Conservation (phyloP, 1,284 basidiomycete genomes). For the Cutaneotrichosporon arboriforme region DNA sequence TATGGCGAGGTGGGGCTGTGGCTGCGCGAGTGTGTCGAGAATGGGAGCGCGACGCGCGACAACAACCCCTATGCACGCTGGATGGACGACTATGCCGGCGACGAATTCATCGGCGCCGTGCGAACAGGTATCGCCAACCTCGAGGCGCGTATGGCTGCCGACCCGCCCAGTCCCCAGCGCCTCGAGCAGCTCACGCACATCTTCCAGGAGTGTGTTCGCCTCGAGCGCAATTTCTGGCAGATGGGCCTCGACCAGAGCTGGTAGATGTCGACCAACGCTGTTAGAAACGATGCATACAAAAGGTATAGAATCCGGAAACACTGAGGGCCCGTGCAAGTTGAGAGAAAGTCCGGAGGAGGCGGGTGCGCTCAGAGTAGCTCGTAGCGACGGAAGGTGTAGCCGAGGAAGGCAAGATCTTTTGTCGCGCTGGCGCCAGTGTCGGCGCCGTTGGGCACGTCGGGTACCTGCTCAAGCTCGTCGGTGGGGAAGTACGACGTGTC, state of each 20-base stretch:
- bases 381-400: slow-evolving; percentile 56
- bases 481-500: slow-evolving; percentile 91
- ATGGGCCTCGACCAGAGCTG: slow-evolving; percentile 33
- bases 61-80: slow-evolving; percentile 67
- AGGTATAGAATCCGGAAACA: neutral
- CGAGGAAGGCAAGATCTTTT: slow-evolving; percentile 85
- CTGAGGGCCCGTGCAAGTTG: neutral
- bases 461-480: slow-evolving; percentile 82
- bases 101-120: slow-evolving; percentile 66
- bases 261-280: slow-evolving; percentile 1
- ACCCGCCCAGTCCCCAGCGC: slow-evolving; percentile 61
- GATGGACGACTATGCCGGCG: slow-evolving; percentile 76
- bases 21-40: slow-evolving; percentile 58
- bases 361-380: slow-evolving; percentile 37
- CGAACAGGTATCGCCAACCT: slow-evolving; percentile 62
- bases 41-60: slow-evolving; percentile 55
- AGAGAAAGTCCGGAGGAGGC: neutral
- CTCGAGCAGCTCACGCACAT: slow-evolving; percentile 65
- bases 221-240: slow-evolving; percentile 89
- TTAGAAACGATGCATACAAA: neutral
- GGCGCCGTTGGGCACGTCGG: slow-evolving; percentile 56
- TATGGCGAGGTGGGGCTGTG: slow-evolving; percentile 58
- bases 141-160: slow-evolving; percentile 57
- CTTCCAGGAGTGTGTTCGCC: slow-evolving; percentile 69
- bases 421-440: slow-evolving; percentile 65